Base-by-base conservation (phyloP, 2,329 filamentous ascomycete genomes). In the Colletotrichum destructivum region DNA sequence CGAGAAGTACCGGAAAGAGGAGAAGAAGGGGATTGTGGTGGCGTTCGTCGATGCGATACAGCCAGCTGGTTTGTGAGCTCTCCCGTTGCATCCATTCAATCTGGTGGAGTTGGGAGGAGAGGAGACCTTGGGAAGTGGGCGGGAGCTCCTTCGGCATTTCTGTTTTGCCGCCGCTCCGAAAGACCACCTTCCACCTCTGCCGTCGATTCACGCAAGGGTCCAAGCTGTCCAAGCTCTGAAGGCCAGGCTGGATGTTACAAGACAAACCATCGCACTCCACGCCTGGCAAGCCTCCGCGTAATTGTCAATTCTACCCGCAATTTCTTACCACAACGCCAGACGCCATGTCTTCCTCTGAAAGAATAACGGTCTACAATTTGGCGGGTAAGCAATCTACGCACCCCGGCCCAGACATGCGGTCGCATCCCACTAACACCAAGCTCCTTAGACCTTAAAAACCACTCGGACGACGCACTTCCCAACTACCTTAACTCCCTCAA, bases 401-500 rank as follows among this genome's bases (percentile, higher is more conserved):
- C 35, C 69, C 18, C 49, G 40, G 12, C 55, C 26, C n/a, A 49
- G 16, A 18, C 21, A 56, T 42, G 35, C 23, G 57, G 60, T 66
- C 69, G 70, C 72, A 69, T 66, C 51, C 31, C 67, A 74, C 72
- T 62, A 54, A 72, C 61, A 66, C 38, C 26, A 69, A 63, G 31
- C 51, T 68, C 42, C 26, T 26, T 80, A 97, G 96, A 98, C 81
- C 92, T 99, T 75, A 98, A 98, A 84, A 97, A 96, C 85, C 97
- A 95, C 49, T 94, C 94, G 75, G 96, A 99, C 85, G 96, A 99
- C 84, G 94, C 95, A 69, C 92, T 99, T 72, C 91, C 93, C 71
- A 95, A 96, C 84, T 98, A 98, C 86, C 91, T 99, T 74, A 96
- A 94, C 83, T 93, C 91, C 42, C 91, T 98, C 81, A 91, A 88